A percentile compares a stretch with the other conserved stretches of the same genome.
phyloP scores from a whole-genome alignment of 257 asterid species.

The Solanum sitiens region DNA sequence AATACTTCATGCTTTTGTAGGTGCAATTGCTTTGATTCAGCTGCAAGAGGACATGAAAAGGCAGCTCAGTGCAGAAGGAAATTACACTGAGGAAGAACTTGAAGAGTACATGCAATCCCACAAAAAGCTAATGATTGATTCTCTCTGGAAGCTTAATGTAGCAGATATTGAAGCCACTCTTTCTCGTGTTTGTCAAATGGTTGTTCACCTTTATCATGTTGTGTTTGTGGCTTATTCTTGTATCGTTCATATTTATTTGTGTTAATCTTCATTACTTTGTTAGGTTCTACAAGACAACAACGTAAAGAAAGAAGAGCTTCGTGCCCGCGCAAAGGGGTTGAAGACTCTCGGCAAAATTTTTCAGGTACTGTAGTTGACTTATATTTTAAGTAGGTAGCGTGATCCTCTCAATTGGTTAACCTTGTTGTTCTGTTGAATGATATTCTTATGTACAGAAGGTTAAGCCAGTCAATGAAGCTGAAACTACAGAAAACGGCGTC shows the following conservation, averaged over 20 bases:
- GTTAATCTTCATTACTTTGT: slow-evolving; percentile 4
- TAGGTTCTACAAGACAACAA: slow-evolving; percentile 82
- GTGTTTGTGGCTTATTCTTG: not conserved
- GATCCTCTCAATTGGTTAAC: not conserved
- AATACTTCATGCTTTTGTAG: slow-evolving; percentile 21
- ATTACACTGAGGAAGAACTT: slow-evolving; percentile 84
- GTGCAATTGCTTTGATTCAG: slow-evolving; percentile 94
- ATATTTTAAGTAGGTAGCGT: not conserved
- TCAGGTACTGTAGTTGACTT: slow-evolving; percentile 39
- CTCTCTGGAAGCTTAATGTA: slow-evolving; percentile 98
- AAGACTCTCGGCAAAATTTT: slow-evolving; percentile 88
- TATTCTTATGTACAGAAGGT: slow-evolving; percentile 42
- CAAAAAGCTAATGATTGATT: slow-evolving; percentile 92
- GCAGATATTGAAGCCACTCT: slow-evolving; percentile 95
- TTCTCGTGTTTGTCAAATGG: slow-evolving; percentile 97
- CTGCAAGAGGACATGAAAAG: slow-evolving; percentile 94
- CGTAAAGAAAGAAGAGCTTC: slow-evolving; percentile 90
- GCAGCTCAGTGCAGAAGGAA: slow-evolving; percentile 77
- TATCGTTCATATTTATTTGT: not conserved
- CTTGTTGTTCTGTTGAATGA: not conserved
- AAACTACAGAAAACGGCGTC: slow-evolving; percentile 16
- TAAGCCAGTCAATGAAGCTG: slow-evolving; percentile 48
- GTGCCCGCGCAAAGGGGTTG: slow-evolving; percentile 86
- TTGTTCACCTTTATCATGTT: slow-evolving; percentile 17
- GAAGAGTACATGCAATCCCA: slow-evolving; percentile 88